Base-by-base conservation (phyloP, 2,329 filamentous ascomycete genomes). In the Cryphonectria nitschkei region DNA sequence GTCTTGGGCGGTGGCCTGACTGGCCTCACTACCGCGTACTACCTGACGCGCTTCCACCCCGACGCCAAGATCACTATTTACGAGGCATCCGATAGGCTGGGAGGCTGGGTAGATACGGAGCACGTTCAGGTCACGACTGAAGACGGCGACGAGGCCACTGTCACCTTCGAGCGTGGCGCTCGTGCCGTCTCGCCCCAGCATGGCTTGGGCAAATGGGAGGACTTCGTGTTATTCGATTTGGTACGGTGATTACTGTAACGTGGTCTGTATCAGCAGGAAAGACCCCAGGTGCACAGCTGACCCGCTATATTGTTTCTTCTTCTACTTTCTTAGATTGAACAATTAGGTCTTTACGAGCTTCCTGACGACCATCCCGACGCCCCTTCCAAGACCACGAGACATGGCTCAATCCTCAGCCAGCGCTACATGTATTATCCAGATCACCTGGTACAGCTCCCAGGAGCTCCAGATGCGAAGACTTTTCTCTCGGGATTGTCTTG, bases 361-460 rank as follows among this genome's bases (percentile, higher is more conserved):
- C 41, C 41, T 6, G 65, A 64, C 13, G 62, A 65, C 4, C 39
- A 62, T 34, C 52, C 46, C 2, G 56, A 68, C 41, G 62, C 68
- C 37, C 34, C 56, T 9, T 73, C 64, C 60, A 65, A 43, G 32
- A 29, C 73, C 7, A 19, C 43, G 22, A 69, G 67, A 37, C 84
- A 86, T 81, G 86, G 67, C 84, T 85, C 68, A 84, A 77, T 66
- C 5, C 65, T 72, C 60, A 58, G 41, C 16, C 68, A 68, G 14
- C 92, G 94, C 73, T 98, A 91, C 80, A 84, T 98, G 72, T 98
- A 96, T 85, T 97, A 97, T 77, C 93, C 93, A 1, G 92, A 97
- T 78, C 93, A 90, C 76, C 87, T 96, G 41, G 91, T 94, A 68
- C 84, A 85, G 34, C 80, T 93, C 76, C 74, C 72, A 46, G 37